Base-by-base conservation (phyloP, 371 early-diverging fungal genomes). In the Neoconidiobolus thromboides region DNA sequence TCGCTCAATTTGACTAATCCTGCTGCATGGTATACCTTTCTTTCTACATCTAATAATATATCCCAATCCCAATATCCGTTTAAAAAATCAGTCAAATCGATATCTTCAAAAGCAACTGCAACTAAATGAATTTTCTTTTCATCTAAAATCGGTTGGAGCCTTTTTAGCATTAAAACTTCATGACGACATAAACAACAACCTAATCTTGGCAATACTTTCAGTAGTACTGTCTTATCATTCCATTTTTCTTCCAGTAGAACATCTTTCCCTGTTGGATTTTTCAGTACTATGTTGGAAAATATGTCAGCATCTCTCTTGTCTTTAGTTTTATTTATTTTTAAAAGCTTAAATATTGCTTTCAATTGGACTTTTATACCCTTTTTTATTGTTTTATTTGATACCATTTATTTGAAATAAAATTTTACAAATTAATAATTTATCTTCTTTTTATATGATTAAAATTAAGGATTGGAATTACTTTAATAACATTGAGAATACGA, bases 1-100 rank as follows among this genome's bases (percentile, higher is more conserved):
- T 38, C 5, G 1, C 54, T 46, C 38, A 54, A 39, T 39, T 54
- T 54, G 14, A 14, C 36, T 3, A 54, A 14, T 14, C 54, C 54
- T 9, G 54, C 54, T 3, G 54, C 54, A 4, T 41, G 7, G 36
- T 54, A 54, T 6, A 54, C 54, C 36, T 36, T 7, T 4, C 54
- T 26, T 6, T 12, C 4, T 6, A 39, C 38, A 38, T 54, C 54
- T 9, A 54, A 38, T 3, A 54, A 14, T 12, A 54, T 38, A 41
- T 54, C 54, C 54, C 54, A 54, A 3, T 54, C 36, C 54, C 54
- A 54, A 41, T 54, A 54, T 6, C 54, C 54, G 40, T 39, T 54
- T 3, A 54, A 7, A 41, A 54, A 54, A 7, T 7, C 10, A 12
- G 15, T 41, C 38, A 54, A 38, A 41, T 54, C 54, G 38, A 54